These are phyloP conservation scores for Gymnopilus dilepis DNA, from an alignment of 768 basidiomycete species.

Conservation along the genomic window DNA sequence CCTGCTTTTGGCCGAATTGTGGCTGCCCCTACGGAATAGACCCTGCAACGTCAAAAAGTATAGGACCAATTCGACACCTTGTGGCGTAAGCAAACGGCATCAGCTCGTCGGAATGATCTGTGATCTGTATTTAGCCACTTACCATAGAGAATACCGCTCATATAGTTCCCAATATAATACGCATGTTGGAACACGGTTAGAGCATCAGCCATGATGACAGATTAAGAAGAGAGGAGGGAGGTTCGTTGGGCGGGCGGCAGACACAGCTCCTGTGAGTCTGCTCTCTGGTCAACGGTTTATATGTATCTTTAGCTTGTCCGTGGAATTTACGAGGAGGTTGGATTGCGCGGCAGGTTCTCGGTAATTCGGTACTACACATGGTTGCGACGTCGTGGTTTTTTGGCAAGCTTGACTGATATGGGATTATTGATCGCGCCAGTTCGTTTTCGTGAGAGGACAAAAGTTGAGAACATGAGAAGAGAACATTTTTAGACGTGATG, in stretches of 20 bases:
- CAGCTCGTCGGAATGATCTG: constrained; percentile 2
- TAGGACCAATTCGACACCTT: constrained; percentile 35
- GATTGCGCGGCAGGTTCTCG: constrained; percentile 10
- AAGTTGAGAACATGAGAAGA: not conserved
- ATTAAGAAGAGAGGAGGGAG: constrained; percentile 7
- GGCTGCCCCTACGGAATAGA: constrained; percentile 27
- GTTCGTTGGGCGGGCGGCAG: not conserved
- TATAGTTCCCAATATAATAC: constrained; percentile 36
- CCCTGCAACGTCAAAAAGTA: constrained; percentile 32
- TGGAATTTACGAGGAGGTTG: constrained; percentile 17
- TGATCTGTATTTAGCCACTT: constrained; percentile 10
- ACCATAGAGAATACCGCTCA: constrained; percentile 39
- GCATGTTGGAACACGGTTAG: constrained; percentile 34
- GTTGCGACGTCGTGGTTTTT: constrained; percentile 10
- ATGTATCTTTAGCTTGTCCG: constrained; percentile 18
- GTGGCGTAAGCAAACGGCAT: constrained; percentile 8
- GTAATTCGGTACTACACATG: constrained; percentile 15
- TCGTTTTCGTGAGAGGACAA: constrained; percentile 20
- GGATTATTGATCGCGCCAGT: constrained; percentile 16
- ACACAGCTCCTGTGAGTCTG: constrained; percentile 19
- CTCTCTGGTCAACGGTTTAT: constrained; percentile 17
- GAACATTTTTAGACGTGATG: constrained; percentile 4
- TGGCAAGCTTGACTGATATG: constrained; percentile 23
- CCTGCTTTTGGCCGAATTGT: constrained; percentile 25
- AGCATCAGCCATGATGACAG: constrained; percentile 22